Evolutionary conservation across 1,284 basidiomycete species (phyloP).

Genomic region (Austroboletus rostrupii): DNA sequence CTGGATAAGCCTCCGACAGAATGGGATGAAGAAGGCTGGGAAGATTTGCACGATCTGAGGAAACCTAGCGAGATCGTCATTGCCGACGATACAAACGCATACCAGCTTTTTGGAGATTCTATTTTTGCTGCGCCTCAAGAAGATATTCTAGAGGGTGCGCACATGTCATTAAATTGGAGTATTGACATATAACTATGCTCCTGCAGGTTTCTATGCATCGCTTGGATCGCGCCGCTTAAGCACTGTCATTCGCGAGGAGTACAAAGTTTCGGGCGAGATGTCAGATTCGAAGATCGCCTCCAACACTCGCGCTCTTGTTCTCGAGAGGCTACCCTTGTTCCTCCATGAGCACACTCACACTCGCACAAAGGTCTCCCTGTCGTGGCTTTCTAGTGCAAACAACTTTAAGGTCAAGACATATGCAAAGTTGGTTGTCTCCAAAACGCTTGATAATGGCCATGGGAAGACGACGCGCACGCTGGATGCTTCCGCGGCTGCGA

Average conservation of each 20-base stretch:
- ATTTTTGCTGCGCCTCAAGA: slow-evolving; percentile 89
- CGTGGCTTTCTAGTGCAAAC: slow-evolving; percentile 67
- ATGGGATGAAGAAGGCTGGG: slow-evolving; percentile 66
- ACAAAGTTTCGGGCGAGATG: slow-evolving; percentile 57
- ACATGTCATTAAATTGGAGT: not conserved
- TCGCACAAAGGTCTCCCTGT: slow-evolving; percentile 63
- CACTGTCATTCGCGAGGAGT: slow-evolving; percentile 71
- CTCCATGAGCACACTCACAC: slow-evolving; percentile 83
- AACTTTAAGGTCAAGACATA: slow-evolving; percentile 74
- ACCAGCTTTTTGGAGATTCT: slow-evolving; percentile 73
- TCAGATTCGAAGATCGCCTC: slow-evolving; percentile 43
- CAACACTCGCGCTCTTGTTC: slow-evolving; percentile 58
- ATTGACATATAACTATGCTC: no score
- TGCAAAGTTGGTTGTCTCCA: slow-evolving; percentile 58
- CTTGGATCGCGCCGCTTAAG: slow-evolving; percentile 73
- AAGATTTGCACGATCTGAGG: slow-evolving; percentile 61
- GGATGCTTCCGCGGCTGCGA: slow-evolving; percentile 76
- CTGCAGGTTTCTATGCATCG: slow-evolving; percentile 61
- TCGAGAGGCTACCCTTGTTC: slow-evolving; percentile 91
- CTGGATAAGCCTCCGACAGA: slow-evolving; percentile 35
- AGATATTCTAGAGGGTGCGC: slow-evolving; percentile 72
- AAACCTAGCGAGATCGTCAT: slow-evolving; percentile 64
- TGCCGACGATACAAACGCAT: slow-evolving; percentile 76
- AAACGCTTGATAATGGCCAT: slow-evolving; percentile 52
- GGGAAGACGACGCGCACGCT: slow-evolving; percentile 49